Percentiles rank a stretch among this genome's conserved stretches.
Conservation (phyloP, 345 rosid species). For the Brassica cretica region DNA sequence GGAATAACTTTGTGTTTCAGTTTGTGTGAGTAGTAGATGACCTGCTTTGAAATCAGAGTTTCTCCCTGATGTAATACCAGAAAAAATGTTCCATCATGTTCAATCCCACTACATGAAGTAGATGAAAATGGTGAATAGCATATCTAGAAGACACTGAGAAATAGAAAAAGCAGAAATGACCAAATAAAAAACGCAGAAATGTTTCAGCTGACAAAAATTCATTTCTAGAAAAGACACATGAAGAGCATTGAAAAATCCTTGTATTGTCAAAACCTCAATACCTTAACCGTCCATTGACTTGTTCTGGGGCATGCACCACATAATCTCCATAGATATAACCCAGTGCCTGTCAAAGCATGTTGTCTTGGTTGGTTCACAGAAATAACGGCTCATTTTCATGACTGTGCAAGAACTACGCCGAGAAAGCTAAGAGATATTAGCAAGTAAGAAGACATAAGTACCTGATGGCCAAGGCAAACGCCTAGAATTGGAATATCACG, state of each 20-base stretch:
- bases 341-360: conserved; percentile 61
- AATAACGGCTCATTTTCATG: background rate
- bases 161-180: background rate
- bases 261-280: too few relatives aligned
- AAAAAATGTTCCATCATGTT: conserved; percentile 71
- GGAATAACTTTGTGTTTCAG: background rate
- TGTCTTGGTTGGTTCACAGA: background rate
- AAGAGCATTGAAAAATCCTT: too few relatives aligned
- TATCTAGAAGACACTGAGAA: conserved; percentile 9
- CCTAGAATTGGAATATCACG: conserved; percentile 47
- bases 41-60: too few relatives aligned
- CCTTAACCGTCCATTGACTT: conserved; percentile 62
- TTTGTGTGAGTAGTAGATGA: too few relatives aligned
- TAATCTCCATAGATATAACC: conserved; percentile 88
- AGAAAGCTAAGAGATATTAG: too few relatives aligned
- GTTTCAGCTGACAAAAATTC: too few relatives aligned
- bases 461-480: conserved; percentile 97
- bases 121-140: conserved; percentile 13
- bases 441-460: conserved; percentile 24
- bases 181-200: background rate
- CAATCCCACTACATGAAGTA: conserved; percentile 66
- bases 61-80: conserved; percentile 52
- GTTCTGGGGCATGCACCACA: conserved; percentile 83
- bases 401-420: too few relatives aligned
- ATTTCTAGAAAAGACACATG: too few relatives aligned